Conservation (phyloP, 1,284 basidiomycete genomes). For the Pseudozyma hubeiensis region DNA sequence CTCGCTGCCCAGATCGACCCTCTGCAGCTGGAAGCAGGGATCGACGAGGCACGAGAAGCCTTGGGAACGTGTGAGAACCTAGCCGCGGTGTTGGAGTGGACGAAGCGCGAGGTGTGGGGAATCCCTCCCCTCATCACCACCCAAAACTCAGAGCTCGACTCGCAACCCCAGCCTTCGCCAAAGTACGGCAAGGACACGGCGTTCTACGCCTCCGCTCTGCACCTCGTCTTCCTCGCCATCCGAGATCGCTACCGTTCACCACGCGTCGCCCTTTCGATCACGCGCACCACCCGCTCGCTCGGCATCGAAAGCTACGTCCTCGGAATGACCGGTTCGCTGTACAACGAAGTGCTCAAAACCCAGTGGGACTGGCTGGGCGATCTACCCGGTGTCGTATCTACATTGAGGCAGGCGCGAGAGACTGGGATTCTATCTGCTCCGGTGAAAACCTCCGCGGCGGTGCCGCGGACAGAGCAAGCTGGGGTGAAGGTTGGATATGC, state of each 20-base stretch:
- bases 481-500: background rate
- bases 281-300: constrained; percentile 36
- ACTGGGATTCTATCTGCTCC: constrained; percentile 38
- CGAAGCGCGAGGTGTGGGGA: constrained; percentile 48
- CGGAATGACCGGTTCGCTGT: constrained; percentile 59
- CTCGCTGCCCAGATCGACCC: constrained; percentile 36
- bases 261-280: constrained; percentile 51
- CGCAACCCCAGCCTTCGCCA: background rate
- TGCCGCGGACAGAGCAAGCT: background rate
- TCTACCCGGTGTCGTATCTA: constrained; percentile 26
- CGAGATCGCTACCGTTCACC: constrained; percentile 56
- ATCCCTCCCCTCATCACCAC: constrained; percentile 2
- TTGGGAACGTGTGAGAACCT: constrained; percentile 49
- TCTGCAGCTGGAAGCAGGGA: constrained; percentile 38
- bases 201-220: constrained; percentile 60
- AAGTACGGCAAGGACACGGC: constrained; percentile 54
- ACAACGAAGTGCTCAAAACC: constrained; percentile 59
- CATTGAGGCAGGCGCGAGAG: constrained; percentile 40
- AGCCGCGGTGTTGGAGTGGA: constrained; percentile 39
- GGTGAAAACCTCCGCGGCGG: background rate
- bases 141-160: background rate
- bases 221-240: constrained; percentile 57
- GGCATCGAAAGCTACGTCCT: constrained; percentile 60
- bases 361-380: constrained; percentile 59
- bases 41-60: constrained; percentile 49